These are phyloP conservation scores for Pleurotus platypus DNA, from an alignment of 768 basidiomycete species.

Conservation along the genomic window DNA sequence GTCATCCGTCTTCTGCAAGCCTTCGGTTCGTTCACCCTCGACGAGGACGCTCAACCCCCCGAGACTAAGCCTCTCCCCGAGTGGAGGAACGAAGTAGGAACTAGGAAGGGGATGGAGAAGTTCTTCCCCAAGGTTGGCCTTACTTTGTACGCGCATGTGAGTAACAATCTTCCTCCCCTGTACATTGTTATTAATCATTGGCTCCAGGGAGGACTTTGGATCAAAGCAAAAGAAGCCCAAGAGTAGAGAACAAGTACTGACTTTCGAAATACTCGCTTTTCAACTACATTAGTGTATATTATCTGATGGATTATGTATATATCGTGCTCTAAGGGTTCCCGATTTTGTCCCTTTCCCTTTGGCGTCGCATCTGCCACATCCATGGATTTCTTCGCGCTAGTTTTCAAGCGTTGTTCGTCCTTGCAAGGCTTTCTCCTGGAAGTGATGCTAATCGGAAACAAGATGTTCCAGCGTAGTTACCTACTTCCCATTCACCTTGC, in stretches of 20 bases:
- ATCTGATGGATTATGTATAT: not conserved
- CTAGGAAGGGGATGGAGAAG: conserved; percentile 43
- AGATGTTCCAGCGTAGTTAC: too few relatives aligned
- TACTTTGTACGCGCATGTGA: conserved; percentile 50
- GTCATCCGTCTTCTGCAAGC: conserved; percentile 60
- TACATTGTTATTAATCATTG: not conserved
- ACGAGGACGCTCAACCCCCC: conserved; percentile 40
- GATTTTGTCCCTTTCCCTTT: not conserved
- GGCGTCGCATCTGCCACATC: not conserved
- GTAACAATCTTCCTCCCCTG: conserved; percentile 9
- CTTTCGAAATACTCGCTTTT: not conserved
- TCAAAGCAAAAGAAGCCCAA: conserved; percentile 39
- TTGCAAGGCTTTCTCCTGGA: too few relatives aligned
- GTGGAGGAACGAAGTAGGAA: conserved; percentile 42
- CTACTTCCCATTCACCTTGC: too few relatives aligned
- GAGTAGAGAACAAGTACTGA: not conserved
- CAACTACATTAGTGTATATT: not conserved
- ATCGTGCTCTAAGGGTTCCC: not conserved
- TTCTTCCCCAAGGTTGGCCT: conserved; percentile 50
- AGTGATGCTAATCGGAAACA: too few relatives aligned
- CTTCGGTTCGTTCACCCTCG: conserved; percentile 47
- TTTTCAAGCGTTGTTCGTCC: too few relatives aligned
- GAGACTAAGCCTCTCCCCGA: conserved; percentile 40
- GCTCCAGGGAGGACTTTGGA: conserved; percentile 51
- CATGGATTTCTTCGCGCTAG: too few relatives aligned